These are phyloP conservation scores for Sabuloglossum arenarium DNA, from an alignment of 495 filamentous ascomycete genomes.

Conservation along the genomic window DNA sequence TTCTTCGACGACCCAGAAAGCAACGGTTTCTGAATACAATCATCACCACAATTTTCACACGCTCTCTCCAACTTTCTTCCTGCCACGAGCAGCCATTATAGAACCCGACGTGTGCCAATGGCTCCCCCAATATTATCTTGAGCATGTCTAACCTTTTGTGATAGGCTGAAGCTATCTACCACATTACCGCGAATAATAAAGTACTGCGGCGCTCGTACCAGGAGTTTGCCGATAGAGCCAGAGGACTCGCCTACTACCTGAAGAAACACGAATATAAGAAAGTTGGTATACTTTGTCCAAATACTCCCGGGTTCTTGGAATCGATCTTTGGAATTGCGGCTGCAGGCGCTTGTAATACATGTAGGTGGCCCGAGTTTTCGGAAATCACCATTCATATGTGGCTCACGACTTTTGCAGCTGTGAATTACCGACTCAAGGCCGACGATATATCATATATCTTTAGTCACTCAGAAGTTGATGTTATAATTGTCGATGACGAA, in stretches of 20 bases:
- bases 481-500: constrained; percentile 76
- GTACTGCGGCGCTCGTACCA: constrained; percentile 53
- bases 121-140: neutral
- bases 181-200: constrained; percentile 60
- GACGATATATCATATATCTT: constrained; percentile 88
- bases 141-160: neutral
- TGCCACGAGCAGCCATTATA: constrained; percentile 70
- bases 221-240: constrained; percentile 64
- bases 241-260: constrained; percentile 74
- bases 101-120: constrained; percentile 49
- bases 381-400: neutral
- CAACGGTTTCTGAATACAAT: constrained; percentile 13
- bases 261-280: constrained; percentile 45
- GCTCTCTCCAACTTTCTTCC: constrained; percentile 75
- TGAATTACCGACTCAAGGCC: constrained; percentile 78
- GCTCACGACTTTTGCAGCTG: constrained; percentile 21
- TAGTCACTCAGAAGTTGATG: constrained; percentile 60
- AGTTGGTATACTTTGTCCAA: constrained; percentile 66
- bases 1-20: constrained; percentile 9
- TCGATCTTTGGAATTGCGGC: constrained; percentile 74
- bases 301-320: constrained; percentile 89
- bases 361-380: constrained; percentile 13
- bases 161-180: constrained; percentile 66
- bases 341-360: constrained; percentile 60
- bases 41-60: constrained; percentile 50